Base-by-base conservation (phyloP, 2,329 filamentous ascomycete genomes). In the Dactylellina sp. region DNA sequence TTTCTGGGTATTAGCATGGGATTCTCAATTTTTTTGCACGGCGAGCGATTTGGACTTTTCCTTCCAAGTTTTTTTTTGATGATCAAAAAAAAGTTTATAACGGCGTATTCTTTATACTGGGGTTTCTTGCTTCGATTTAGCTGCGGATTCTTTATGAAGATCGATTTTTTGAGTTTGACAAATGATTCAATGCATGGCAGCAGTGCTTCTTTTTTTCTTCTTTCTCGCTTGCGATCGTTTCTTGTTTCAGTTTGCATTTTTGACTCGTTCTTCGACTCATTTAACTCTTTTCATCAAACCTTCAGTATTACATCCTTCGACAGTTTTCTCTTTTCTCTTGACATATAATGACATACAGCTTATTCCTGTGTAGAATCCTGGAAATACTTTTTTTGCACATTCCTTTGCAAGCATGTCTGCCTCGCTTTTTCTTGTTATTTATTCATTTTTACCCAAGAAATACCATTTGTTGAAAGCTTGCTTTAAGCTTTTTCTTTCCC, bases 11-110 rank as follows among this genome's bases (percentile, higher is more conserved):
- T 52, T 42, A 53, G 49, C 40, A 71, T 64, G 46, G 61, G 66
- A 35, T 44, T 63, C 44, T 37, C 40, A 39, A 35, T 16, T 62
- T 60, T 59, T 14, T 6, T 47, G 52, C 62, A 57, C 62, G 32
- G 62, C 62, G 35, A 65, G 61, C 61, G 62, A 59, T 50, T 52
- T 53, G 16, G 18, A 18, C 20, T 52, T 50, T 49, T 49, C 14
- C 16, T 60, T 50, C 42, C 46, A 42, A 44, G 20, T 46, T 55
- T 44, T 37, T 37, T 70, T 55, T 47, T 50, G 25, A 42, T 50
- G 16, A 55, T 40, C 59, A 56, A n/a, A 63, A 50, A 66, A 66
- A 72, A 63, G 25, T 9, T 42, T 25, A 14, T 62, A 52, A 46
- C 50, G 70, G 70, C 70, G 70, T 57, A 39, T 56, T 64, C 50